Evolutionary conservation across 768 basidiomycete species (phyloP), one percentile per base, ranked within the genome.

Genomic region (Lentinus tigrinus): DNA sequence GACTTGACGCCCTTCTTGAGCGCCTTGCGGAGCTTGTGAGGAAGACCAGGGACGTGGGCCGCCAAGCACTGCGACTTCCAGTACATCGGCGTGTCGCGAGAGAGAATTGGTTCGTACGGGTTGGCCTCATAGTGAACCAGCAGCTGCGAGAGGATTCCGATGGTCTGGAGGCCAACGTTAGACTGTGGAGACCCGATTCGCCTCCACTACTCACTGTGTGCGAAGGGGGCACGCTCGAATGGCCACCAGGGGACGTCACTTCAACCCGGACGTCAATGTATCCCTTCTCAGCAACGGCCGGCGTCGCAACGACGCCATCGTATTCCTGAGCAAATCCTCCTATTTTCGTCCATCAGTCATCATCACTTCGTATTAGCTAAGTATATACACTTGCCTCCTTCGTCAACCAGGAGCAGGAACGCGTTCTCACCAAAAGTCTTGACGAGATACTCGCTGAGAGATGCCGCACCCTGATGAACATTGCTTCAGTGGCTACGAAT

Each of bases 401-500:
- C 85, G 56, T 87, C 86, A 11, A 86, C 75, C n/a, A 85, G 66
- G 64, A 86, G 70, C 1, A 81, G 70, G 50, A 86, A 73, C 6
- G 77, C 73, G 63, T 84, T 64, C n/a, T 69, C 55, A n/a, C 83
- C 85, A 62, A 80, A 82, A 0, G 69, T 72, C 10, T 73, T 57
- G 3, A 75, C 63, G n/a, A 86, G 70, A 40, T 74, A 69, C 5
- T 67, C 31, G 0, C 73, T 73, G n/a, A 85, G 73, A 2, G 65
- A 57, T 0, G 59, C 53, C 0, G 84, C 82, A 6, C 81, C 81
- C 76, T 81, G 55, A 5, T 2, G 17, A 9, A 4, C 14, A 11
- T 21, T 34, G 23, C 17, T 23, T 11, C 39, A 34, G 21, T 4
- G 8, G 14, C 19, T 17, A 6, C 11, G 31, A 7, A 21, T 36